Evolutionary conservation across 2,329 filamentous ascomycete genomes (phyloP).

Genomic region (Alternaria ethzedia): DNA sequence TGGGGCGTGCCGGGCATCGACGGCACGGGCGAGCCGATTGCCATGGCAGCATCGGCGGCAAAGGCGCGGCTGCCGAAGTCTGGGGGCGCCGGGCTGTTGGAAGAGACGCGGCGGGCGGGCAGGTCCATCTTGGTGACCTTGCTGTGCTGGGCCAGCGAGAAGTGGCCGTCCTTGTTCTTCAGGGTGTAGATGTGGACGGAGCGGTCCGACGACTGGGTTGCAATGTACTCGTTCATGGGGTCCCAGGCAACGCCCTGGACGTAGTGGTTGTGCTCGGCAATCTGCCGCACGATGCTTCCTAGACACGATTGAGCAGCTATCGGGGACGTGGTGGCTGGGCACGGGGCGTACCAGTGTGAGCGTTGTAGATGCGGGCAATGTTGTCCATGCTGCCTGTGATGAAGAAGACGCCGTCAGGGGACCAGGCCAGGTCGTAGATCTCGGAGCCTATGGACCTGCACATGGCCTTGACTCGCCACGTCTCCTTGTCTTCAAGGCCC

Average conservation of each 20-base stretch:
- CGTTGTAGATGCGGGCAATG: conserved; percentile 94
- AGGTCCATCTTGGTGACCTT: conserved; percentile 92
- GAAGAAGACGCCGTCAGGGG: conserved; percentile 93
- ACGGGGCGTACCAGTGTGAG: conserved; percentile 73
- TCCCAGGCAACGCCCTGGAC: conserved; percentile 99
- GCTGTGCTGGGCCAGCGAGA: conserved; percentile 78
- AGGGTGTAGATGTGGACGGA: conserved; percentile 97
- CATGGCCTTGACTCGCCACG: conserved; percentile 97
- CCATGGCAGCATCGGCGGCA: conserved; percentile 59
- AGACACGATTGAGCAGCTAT: conserved; percentile 22
- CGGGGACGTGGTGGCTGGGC: conserved; percentile 8
- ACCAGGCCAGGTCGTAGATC: conserved; percentile 98
- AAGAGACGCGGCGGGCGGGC: conserved; percentile 87
- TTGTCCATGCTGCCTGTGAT: conserved; percentile 99
- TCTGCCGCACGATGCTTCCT: conserved; percentile 73
- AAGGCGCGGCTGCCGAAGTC: conserved; percentile 75
- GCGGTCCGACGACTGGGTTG: conserved; percentile 96
- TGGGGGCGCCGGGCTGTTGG: conserved; percentile 88
- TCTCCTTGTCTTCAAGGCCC: conserved; percentile 89
- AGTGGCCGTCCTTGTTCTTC: conserved; percentile 95
- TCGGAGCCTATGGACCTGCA: conserved; percentile 92
- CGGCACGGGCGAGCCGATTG: conserved; percentile 78
- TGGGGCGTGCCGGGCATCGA: conserved; percentile 95
- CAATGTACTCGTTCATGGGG: conserved; percentile 95
- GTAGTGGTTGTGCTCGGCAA: conserved; percentile 97